Evolutionary conservation across 306 rosid genomes (phyloP), one percentile per base, ranked within the genome.

Genomic region (Gynostemma pentaphyllum): DNA sequence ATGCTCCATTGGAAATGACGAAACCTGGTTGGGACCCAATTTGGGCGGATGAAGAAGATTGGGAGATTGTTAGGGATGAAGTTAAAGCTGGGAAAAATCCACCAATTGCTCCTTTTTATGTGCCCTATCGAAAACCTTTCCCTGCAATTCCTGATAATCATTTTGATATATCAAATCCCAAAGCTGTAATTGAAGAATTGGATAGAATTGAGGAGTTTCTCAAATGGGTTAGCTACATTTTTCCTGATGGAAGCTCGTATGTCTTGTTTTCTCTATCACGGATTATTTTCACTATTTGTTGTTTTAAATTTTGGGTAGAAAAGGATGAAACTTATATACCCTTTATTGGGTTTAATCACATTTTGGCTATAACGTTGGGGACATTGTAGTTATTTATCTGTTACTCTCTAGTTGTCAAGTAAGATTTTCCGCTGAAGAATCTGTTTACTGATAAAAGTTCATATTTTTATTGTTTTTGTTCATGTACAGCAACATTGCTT

Each of bases 161-260:
- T 48, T 19, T 32, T 11, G 90, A 80, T 24, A 65, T 92, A 24
- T 11, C 76, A 2, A 80, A 30, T 32, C 90, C 95, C 4, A 78
- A 76, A 45, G 82, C 77, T 2, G 85, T 76, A 1, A 71, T 92
- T 69, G 87, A 88, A 39, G 99, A 92, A 65, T 68, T 92, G 78
- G 99, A 92, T 78, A 81, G 95, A 82, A 88, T 86, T 76, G 99
- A 92, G 74, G 96, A 88, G 76, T 92, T 88, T 30, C 96, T 92
- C 74, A 68, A 9, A 18, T 92, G 96, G 99, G 96, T 88, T 54
- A 88, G 99, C 96, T 92, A 76, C 63, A 9, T 92, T 66, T 92
- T 92, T 34, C 59, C 72, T 11, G 96, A 92, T 74, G 99, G 94
- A 5, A 86, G 94, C 94, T 46, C 94, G 99, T 92, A 79, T 44